A percentile compares a stretch with the other conserved stretches of the same genome.
These are phyloP conservation scores for Alternaria infectoria DNA, from an alignment of 2,329 filamentous ascomycete species.

Conservation along the genomic window DNA sequence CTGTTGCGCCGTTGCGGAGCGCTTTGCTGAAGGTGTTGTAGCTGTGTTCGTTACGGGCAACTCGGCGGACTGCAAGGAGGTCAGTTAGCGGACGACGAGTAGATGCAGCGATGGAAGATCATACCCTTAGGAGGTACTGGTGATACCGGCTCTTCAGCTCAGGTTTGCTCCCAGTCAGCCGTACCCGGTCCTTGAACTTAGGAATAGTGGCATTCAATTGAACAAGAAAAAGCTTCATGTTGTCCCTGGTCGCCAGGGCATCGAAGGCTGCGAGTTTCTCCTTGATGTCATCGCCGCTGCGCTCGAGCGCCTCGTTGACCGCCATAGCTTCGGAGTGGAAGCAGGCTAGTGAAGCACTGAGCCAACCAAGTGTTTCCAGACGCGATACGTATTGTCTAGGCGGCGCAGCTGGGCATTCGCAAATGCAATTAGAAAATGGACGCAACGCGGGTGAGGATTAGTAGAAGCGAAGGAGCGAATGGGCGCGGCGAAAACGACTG, in stretches of 20 bases:
- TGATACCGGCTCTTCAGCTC: neutral
- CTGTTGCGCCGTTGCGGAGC: neutral
- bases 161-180: neutral
- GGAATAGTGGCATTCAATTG: neutral
- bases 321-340: neutral
- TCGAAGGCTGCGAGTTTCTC: neutral
- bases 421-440: no score
- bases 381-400: no score
- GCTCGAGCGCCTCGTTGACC: neutral
- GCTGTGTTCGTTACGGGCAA: neutral
- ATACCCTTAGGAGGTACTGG: neutral
- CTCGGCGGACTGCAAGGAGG: neutral
- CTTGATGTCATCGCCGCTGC: neutral
- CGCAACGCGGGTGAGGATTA: no score
- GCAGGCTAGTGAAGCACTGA: no score
- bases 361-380: no score
- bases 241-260: neutral
- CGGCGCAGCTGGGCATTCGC: no score
- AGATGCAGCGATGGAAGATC: neutral
- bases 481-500: no score
- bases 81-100: neutral
- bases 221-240: neutral
- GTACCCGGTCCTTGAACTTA: neutral
- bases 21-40: neutral
- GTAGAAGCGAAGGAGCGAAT: no score